Evolutionary conservation across 495 filamentous ascomycete genomes (phyloP), one percentile per base, ranked within the genome.

Genomic region (Neurospora sp.): DNA sequence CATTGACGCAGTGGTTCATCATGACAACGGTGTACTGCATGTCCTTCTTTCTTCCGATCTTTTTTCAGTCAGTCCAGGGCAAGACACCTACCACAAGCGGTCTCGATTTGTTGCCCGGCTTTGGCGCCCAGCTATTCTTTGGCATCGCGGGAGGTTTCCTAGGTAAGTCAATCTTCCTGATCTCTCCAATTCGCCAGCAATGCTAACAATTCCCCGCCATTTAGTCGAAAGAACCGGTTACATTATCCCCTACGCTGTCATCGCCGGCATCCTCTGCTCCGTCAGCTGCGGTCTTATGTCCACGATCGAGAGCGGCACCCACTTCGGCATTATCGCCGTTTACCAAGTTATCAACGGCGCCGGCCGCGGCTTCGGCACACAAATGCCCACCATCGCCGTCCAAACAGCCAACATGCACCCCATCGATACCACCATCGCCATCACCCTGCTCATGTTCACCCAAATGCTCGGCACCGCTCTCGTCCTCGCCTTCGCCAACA

Each of bases 1-100:
- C 85, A 0, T 70, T 84, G 0, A 84, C 84, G 68, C 91, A 85
- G 1, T 82, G 86, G 75, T 82, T 83, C 71, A 72, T 88, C 37
- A 85, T 89, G 27, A 85, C 83, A 10, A 77, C 84, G 0, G 89
- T 93, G 78, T 89, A 92, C 76, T 76, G 89, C 16, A 68, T 78
- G 73, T 84, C 88, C 78, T 91, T 89, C 76, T 89, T 87, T 61
- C 79, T 92, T 4, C 89, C 90, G 0, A 83, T 92, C 48, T 93
- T 88, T 86, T 92, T 94, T 79, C 92, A 94, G 77, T 87, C 87
- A 9, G 85, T 89, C 69, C 85, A 88, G 61, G 85, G 83, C 3
- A 79, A 80, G 5, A 81, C 80, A 0, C 86, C 89, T 1, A 79
- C 83, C 16, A 81, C 85, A 72, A 87, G 85, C 20, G 87, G 87